A percentile compares a stretch with the other conserved stretches of the same genome.
These are phyloP conservation scores for Saksenaea vasiformis DNA, from an alignment of 371 early-diverging fungal genomes.

Conservation along the genomic window DNA sequence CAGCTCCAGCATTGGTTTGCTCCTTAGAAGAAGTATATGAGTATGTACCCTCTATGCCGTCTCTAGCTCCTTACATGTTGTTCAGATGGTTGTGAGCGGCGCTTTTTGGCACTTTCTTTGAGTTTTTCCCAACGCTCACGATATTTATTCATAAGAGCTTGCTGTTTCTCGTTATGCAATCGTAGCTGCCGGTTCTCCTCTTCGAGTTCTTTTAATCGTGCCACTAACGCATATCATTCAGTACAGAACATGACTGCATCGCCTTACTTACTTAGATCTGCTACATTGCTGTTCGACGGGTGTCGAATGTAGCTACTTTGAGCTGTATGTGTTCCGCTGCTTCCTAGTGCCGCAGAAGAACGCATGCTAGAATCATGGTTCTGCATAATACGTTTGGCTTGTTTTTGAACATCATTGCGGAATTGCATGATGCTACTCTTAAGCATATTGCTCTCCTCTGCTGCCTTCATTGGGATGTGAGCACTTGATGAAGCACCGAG, in stretches of 20 bases:
- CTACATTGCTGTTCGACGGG: conserved; percentile 11
- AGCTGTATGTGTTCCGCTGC: conserved; percentile 1
- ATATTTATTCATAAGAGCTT: conserved; percentile 69
- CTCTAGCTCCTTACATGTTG: background rate
- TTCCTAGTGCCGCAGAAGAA: conserved; percentile 15
- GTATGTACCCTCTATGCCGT: too few relatives aligned
- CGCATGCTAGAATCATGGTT: conserved; percentile 36
- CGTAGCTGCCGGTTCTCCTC: conserved; percentile 52
- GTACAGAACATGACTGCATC: background rate
- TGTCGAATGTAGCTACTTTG: background rate
- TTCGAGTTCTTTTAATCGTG: conserved; percentile 56
- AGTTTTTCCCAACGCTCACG: conserved; percentile 87
- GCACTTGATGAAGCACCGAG: background rate
- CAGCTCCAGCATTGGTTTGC: background rate
- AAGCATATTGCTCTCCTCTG: conserved; percentile 74
- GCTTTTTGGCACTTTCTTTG: conserved; percentile 82
- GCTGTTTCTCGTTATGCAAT: conserved; percentile 56
- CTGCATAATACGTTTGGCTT: conserved; percentile 54
- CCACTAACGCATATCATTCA: conserved; percentile 11
- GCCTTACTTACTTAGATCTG: conserved; percentile 15
- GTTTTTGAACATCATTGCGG: conserved; percentile 75
- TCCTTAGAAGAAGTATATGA: background rate
- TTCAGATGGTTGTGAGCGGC: conserved; percentile 36
- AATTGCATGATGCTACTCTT: conserved; percentile 78
- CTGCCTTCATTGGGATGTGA: conserved; percentile 40